Evolutionary conservation across 2,329 filamentous ascomycete species (phyloP).

Genomic region (Neurospora sp.): DNA sequence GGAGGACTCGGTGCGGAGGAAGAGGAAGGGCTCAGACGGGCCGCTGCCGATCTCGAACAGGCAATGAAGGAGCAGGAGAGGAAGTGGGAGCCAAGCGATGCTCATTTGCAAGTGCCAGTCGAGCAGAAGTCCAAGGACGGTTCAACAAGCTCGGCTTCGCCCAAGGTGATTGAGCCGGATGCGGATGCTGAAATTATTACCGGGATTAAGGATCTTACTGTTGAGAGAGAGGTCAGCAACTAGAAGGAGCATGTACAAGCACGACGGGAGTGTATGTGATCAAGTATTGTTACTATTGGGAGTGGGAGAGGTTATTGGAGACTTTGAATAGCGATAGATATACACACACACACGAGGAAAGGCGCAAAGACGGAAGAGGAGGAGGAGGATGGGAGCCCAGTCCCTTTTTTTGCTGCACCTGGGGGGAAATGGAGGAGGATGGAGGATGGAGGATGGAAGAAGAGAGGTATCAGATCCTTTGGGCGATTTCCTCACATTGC

Average conservation of each 20-base stretch:
- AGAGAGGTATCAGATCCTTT: constrained; percentile 3
- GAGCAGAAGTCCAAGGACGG: neutral
- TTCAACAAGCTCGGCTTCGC: constrained; percentile 3
- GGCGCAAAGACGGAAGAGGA: neutral
- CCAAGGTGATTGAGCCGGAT: constrained; percentile 30
- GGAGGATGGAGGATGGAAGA: constrained; percentile 1
- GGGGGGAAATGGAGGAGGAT: constrained; percentile 3
- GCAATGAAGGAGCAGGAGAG: neutral
- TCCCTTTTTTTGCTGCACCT: neutral
- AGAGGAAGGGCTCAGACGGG: neutral
- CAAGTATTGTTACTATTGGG: constrained; percentile 1
- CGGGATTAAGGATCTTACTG: constrained; percentile 43
- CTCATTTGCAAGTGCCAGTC: neutral
- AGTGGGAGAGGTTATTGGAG: neutral
- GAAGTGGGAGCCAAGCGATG: neutral
- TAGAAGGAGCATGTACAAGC: neutral
- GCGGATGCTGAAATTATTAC: constrained; percentile 48
- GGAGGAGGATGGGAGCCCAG: neutral
- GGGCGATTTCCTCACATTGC: constrained; percentile 10
- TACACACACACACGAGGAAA: neutral
- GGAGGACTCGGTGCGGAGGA: constrained; percentile 14
- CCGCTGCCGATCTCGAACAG: neutral
- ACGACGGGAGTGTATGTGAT: neutral
- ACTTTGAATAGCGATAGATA: neutral
- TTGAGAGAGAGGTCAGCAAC: constrained; percentile 29